phyloP scores from a whole-genome alignment of 1,139 yeast species.

The Lodderomyces margitis region DNA sequence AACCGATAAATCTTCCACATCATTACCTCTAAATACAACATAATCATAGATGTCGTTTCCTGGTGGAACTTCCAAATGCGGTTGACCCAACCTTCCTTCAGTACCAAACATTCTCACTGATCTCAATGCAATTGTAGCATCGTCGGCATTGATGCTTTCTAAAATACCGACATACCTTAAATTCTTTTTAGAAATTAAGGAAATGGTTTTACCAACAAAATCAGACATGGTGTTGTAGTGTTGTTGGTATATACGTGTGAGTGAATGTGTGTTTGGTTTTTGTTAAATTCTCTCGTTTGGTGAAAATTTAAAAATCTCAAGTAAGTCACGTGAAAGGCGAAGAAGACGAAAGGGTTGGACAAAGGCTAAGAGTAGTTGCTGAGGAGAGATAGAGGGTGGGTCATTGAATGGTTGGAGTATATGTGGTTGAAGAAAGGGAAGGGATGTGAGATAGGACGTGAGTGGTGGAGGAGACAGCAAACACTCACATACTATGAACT shows the following conservation, averaged over 20 bases:
- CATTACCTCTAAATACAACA: conserved; percentile 88
- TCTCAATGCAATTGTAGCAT: conserved; percentile 83
- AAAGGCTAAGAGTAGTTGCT: conserved; percentile 1
- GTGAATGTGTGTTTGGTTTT: background rate
- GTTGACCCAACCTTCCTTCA: conserved; percentile 83
- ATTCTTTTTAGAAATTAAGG: conserved; percentile 84
- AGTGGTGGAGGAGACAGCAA: background rate
- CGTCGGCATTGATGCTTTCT: conserved; percentile 85
- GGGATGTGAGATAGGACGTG: background rate
- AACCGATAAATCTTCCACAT: conserved; percentile 85
- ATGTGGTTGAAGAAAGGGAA: background rate
- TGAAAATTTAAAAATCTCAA: background rate
- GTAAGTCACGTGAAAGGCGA: background rate
- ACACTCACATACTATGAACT: too few relatives aligned
- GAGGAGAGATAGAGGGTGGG: background rate
- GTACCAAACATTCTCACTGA: conserved; percentile 88
- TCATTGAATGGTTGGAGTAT: too few relatives aligned
- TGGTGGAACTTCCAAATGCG: conserved; percentile 71
- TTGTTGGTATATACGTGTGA: too few relatives aligned
- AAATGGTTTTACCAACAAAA: conserved; percentile 88
- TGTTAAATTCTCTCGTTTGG: background rate
- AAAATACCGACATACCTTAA: conserved; percentile 86
- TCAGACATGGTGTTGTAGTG: conserved; percentile 60
- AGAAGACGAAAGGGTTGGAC: too few relatives aligned
- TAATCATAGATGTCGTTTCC: conserved; percentile 70